phyloP scores from a whole-genome alignment of 495 filamentous ascomycete genomes.

The Xanthoparmelia taractica region DNA sequence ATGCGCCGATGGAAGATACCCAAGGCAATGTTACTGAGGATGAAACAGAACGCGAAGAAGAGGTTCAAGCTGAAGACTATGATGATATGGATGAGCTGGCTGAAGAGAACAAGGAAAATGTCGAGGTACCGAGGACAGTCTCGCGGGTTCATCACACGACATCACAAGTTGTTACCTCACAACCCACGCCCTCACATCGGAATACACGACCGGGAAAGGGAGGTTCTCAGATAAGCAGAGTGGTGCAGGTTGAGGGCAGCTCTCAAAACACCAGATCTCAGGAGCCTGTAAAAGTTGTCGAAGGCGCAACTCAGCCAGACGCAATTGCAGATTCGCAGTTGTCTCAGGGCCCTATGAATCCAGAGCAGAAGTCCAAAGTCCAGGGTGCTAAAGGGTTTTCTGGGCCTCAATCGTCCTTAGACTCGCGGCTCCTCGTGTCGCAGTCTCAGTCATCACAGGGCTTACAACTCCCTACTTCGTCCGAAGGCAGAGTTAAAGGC shows the following conservation, averaged over 20 bases:
- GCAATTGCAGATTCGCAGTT: slow-evolving; percentile 45
- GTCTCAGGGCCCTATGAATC: slow-evolving; percentile 29
- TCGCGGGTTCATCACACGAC: slow-evolving; percentile 36
- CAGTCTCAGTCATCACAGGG: slow-evolving; percentile 30
- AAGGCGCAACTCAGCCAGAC: slow-evolving; percentile 22
- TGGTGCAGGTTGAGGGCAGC: slow-evolving; percentile 1
- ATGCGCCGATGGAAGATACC: slow-evolving; percentile 17
- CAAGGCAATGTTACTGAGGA: slow-evolving; percentile 37
- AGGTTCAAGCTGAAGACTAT: slow-evolving; percentile 27
- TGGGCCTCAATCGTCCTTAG: slow-evolving; percentile 21
- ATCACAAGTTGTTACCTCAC: slow-evolving; percentile 37
- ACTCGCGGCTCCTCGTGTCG: slow-evolving; percentile 23
- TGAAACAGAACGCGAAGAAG: slow-evolving; percentile 47
- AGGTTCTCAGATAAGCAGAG: slow-evolving; percentile 5
- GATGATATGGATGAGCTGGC: slow-evolving; percentile 31
- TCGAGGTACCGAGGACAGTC: slow-evolving; percentile 29
- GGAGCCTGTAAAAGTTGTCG: slow-evolving; percentile 13
- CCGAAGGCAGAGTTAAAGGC: slow-evolving; percentile 6
- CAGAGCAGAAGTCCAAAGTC: neutral
- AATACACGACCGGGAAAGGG: slow-evolving; percentile 6
- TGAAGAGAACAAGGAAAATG: slow-evolving; percentile 49
- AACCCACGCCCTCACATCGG: slow-evolving; percentile 24
- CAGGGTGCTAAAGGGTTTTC: slow-evolving; percentile 16
- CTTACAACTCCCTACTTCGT: slow-evolving; percentile 25
- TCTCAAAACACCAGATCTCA: slow-evolving; percentile 11